Evolutionary conservation across 768 basidiomycete genomes (phyloP).

Genomic region (Cyclocybe aegerita): DNA sequence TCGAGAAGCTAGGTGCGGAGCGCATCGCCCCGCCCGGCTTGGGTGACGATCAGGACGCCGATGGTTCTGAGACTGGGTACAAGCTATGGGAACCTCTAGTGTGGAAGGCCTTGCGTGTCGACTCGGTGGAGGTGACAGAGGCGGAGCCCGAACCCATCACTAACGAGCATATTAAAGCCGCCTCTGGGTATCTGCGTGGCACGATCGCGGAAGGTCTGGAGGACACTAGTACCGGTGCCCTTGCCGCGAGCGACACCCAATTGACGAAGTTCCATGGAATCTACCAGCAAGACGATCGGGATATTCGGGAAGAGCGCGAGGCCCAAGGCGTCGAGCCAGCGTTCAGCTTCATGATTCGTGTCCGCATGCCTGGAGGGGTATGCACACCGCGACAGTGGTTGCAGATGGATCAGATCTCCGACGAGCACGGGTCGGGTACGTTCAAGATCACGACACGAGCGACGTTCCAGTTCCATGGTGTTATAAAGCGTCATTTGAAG

Average conservation of each 20-base stretch:
- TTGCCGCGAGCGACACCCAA: constrained; percentile 88
- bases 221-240: constrained; percentile 86
- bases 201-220: constrained; percentile 91
- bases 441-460: constrained; percentile 97
- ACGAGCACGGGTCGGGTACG: constrained; percentile 90
- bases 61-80: constrained; percentile 95
- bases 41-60: constrained; percentile 96
- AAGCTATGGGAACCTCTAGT: constrained; percentile 90
- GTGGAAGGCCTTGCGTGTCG: constrained; percentile 96
- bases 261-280: constrained; percentile 98
- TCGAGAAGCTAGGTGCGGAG: constrained; percentile 78
- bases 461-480: constrained; percentile 99
- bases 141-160: constrained; percentile 96
- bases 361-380: constrained; percentile 94
- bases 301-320: constrained; percentile 95
- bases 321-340: constrained; percentile 93
- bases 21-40: constrained; percentile 77
- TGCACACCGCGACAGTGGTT: constrained; percentile 93
- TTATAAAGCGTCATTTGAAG: constrained; percentile 96
- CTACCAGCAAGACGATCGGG: constrained; percentile 96
- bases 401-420: constrained; percentile 93
- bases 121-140: constrained; percentile 82
- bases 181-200: constrained; percentile 89
- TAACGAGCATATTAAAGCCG: constrained; percentile 99
- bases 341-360: constrained; percentile 98